Evolutionary conservation across 2,329 filamentous ascomycete species (phyloP).

Genomic region (Sphaerostilbella broomeana): DNA sequence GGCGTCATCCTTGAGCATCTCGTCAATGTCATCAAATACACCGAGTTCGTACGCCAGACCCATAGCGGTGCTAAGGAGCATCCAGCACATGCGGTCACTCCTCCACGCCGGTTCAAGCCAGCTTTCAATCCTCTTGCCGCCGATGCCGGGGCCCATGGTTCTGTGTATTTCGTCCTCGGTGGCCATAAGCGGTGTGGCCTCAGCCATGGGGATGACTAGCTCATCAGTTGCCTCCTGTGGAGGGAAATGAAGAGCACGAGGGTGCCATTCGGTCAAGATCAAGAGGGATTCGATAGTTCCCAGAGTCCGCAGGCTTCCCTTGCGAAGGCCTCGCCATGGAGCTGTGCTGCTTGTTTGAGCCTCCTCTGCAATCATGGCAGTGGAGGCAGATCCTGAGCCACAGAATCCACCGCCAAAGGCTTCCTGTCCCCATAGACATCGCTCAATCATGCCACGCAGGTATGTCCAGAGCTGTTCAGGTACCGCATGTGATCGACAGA

Average conservation of each 20-base stretch:
- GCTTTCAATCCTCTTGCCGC: conserved; percentile 80
- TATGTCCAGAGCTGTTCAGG: conserved; percentile 96
- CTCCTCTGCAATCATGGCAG: conserved; percentile 39
- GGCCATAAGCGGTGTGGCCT: conserved; percentile 39
- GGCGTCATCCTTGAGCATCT: conserved; percentile 52
- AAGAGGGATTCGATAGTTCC: conserved; percentile 92
- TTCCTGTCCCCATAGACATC: conserved; percentile 92
- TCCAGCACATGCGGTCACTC: conserved; percentile 95
- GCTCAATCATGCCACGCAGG: conserved; percentile 88
- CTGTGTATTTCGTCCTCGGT: conserved; percentile 27
- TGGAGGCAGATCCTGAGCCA: conserved; percentile 52
- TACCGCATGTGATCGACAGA: conserved; percentile 81
- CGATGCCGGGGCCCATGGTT: conserved; percentile 50
- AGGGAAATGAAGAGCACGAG: conserved; percentile 87
- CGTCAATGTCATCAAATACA: conserved; percentile 86
- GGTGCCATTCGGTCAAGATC: conserved; percentile 95
- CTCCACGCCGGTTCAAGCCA: conserved; percentile 97
- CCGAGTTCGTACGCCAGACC: conserved; percentile 89
- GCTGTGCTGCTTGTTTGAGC: conserved; percentile 60
- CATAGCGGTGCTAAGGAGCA: conserved; percentile 86
- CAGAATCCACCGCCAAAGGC: conserved; percentile 87
- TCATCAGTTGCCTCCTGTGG: conserved; percentile 69
- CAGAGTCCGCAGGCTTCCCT: conserved; percentile 77
- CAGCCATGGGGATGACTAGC: conserved; percentile 56
- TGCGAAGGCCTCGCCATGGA: conserved; percentile 62